Base-by-base conservation (phyloP, 1,139 yeast genomes). In the Suhomyces kunorum region DNA sequence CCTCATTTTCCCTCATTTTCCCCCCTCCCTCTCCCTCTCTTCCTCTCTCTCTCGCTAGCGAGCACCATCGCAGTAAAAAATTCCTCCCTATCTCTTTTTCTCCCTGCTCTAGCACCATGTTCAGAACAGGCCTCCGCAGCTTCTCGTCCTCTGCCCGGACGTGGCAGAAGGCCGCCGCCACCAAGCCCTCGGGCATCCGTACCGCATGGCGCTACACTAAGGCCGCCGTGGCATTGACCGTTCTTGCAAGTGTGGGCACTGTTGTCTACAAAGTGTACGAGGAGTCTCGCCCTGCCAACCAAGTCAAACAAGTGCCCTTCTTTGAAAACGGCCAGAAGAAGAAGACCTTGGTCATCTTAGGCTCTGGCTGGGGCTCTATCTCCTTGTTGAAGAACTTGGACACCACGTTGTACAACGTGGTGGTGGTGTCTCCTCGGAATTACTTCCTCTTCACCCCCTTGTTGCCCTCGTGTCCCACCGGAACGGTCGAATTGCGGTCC, bases 301-400 rank as follows among this genome's bases (percentile, higher is more conserved):
- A 84, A 60, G 46, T 50, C 25, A 65, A 66, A 44, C 58, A 67
- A 38, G 66, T 79, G 8, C 77, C 81, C n/a, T 63, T 71, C 27
- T 79, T 81, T 52, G 73, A 76, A 38, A 76, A 74, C 53, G 92
- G 92, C 28, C 79, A 87, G 44, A 80, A 83, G 61, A 87, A 87
- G 75, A 90, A 90, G 71, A 88, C 90, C 32, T 69, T 90, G 58
- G 95, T 90, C 41, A 81, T 90, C 50, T 76, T 90, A 54, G 97
- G 98, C 44, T 80, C 95, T 32, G 97, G 97, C 43, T 90, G 97
- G 97, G 97, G 95, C 43, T 80, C 95, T 12, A 81, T 86, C 38
- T 80, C 92, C 3, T 68, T 89, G 51, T 74, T 90, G 64, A 89
- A 88, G 70, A 80, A 83, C 61, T 74, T 90, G 63, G 96, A 90